phyloP scores from a whole-genome alignment of 768 basidiomycete species.

The Pisolithus orientalis region DNA sequence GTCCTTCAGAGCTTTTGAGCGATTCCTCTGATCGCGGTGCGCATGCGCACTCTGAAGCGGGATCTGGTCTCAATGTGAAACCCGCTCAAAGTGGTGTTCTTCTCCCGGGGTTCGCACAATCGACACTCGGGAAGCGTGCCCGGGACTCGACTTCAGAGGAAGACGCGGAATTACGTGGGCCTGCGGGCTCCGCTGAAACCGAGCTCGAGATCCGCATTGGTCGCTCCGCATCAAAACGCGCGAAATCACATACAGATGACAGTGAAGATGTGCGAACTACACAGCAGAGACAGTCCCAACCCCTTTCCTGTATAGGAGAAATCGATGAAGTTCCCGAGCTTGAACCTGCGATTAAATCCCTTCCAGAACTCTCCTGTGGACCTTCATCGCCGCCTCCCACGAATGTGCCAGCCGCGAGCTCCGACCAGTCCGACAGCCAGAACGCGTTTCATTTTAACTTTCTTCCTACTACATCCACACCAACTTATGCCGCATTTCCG shows the following conservation, averaged over 20 bases:
- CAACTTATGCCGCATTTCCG: constrained; percentile 37
- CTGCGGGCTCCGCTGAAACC: constrained; percentile 30
- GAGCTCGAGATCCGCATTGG: constrained; percentile 33
- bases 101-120: constrained; percentile 36
- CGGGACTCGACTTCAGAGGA: constrained; percentile 46
- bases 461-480: constrained; percentile 46
- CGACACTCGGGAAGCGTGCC: constrained; percentile 59
- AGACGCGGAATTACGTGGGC: constrained; percentile 36
- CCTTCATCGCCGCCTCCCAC: constrained; percentile 35
- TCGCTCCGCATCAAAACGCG: constrained; percentile 49
- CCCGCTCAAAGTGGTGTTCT: constrained; percentile 12
- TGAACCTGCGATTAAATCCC: constrained; percentile 44
- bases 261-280: constrained; percentile 9
- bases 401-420: constrained; percentile 34
- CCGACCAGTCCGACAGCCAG: constrained; percentile 47
- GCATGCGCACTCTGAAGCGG: constrained; percentile 5
- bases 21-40: constrained; percentile 16
- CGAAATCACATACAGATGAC: constrained; percentile 31
- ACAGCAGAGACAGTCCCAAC: constrained; percentile 13
- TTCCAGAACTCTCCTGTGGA: constrained; percentile 47
- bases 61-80: constrained; percentile 4
- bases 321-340: constrained; percentile 32
- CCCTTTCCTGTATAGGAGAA: constrained; percentile 28
- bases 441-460: constrained; percentile 49
- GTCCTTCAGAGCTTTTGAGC: constrained; percentile 14